Conservation (phyloP, 2,329 filamentous ascomycete species). For the Pyrenochaeta sp. region DNA sequence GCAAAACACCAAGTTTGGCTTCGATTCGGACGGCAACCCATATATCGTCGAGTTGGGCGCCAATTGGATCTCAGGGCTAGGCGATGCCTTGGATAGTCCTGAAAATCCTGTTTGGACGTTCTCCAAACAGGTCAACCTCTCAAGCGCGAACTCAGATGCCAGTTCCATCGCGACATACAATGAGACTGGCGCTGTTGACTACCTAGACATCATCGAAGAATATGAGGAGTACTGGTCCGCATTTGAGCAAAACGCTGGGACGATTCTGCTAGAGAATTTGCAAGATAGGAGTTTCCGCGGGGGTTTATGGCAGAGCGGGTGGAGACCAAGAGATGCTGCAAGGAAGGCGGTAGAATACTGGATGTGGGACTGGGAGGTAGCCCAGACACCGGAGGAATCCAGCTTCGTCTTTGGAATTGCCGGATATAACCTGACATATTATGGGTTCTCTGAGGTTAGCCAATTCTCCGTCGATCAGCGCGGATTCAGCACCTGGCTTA, state of each 20-base stretch:
- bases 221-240: constrained; percentile 58
- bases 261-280: constrained; percentile 65
- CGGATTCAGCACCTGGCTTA: constrained; percentile 67
- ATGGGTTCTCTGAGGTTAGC: constrained; percentile 69
- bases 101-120: constrained; percentile 72
- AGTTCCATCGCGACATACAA: constrained; percentile 68
- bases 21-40: constrained; percentile 57
- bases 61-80: constrained; percentile 68
- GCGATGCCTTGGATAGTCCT: constrained; percentile 41
- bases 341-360: constrained; percentile 71
- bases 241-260: constrained; percentile 63
- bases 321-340: constrained; percentile 67
- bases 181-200: constrained; percentile 64
- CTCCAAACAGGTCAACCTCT: constrained; percentile 65
- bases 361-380: constrained; percentile 66
- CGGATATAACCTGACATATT: constrained; percentile 68
- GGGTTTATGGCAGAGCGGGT: constrained; percentile 67
- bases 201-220: constrained; percentile 58
- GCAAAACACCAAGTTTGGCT: constrained; percentile 65
- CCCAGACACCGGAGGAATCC: constrained; percentile 64
- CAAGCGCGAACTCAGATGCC: constrained; percentile 67
- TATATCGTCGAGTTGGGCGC: constrained; percentile 71
- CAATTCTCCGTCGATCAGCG: constrained; percentile 69
- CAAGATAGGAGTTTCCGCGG: constrained; percentile 69
- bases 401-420: constrained; percentile 65